These are phyloP conservation scores for Aureococcus anophagefferens DNA, from an alignment of 108 stramenopile genomes.

Conservation along the genomic window DNA sequence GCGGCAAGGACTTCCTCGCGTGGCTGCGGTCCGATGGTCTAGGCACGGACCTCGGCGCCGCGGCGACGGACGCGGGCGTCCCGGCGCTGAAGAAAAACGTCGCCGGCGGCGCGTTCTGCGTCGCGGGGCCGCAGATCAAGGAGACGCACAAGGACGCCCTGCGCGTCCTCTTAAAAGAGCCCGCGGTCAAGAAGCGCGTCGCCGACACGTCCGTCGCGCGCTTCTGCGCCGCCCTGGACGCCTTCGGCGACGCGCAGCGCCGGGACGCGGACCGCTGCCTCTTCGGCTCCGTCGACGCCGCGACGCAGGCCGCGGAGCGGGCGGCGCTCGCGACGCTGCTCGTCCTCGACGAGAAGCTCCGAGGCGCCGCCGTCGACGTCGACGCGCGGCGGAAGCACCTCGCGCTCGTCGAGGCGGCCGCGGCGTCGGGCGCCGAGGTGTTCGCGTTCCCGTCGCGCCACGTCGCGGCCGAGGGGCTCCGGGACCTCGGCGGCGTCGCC, in stretches of 20 bases:
- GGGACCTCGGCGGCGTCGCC: not conserved
- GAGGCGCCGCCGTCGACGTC: too few relatives aligned
- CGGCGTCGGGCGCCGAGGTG: not conserved
- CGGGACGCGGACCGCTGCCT: not conserved
- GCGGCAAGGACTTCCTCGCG: not conserved
- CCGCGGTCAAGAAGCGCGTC: not conserved
- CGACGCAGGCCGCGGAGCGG: not conserved
- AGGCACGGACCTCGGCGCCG: too few relatives aligned
- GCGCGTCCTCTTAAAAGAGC: not conserved
- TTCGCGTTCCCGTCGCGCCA: not conserved
- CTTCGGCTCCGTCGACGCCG: not conserved
- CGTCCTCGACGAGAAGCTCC: not conserved
- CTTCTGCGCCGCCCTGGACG: not conserved
- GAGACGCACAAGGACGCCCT: not conserved
- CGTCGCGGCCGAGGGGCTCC: not conserved
- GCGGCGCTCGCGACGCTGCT: not conserved
- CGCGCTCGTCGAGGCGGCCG: not conserved
- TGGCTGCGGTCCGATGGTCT: not conserved
- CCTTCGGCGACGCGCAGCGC: not conserved
- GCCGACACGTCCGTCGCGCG: not conserved
- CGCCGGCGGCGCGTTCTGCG: not conserved
- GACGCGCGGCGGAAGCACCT: too few relatives aligned
- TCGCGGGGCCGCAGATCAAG: not conserved
- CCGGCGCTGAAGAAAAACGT: too few relatives aligned
- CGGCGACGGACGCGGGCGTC: not conserved